Conservation (phyloP, 2,329 filamentous ascomycete genomes). For the Alternaria sp. region DNA sequence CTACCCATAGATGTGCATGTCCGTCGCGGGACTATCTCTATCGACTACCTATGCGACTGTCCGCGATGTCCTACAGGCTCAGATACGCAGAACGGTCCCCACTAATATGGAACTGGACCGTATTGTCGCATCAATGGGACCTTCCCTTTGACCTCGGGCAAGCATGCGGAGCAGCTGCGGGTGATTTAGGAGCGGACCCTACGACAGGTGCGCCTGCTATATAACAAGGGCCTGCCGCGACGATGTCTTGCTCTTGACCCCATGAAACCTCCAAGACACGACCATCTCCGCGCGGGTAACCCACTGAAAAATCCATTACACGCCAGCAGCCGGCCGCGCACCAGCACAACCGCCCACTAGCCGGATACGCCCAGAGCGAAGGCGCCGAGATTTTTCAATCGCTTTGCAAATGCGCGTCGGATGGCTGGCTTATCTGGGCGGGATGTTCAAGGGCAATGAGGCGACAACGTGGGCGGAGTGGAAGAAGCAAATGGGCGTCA, state of each 20-base stretch:
- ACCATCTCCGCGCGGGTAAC: conserved; percentile 22
- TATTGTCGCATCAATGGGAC: conserved; percentile 3
- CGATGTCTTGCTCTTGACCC: conserved; percentile 15
- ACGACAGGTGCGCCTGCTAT: conserved; percentile 25
- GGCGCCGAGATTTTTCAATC: conserved; percentile 33
- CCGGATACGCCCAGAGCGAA: conserved; percentile 19
- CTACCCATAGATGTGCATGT: background rate
- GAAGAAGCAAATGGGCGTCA: conserved; percentile 28
- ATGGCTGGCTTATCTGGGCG: conserved; percentile 39
- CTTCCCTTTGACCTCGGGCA: conserved; percentile 30
- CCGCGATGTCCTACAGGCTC: background rate
- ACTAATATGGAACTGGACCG: conserved; percentile 5
- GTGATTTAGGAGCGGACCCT: conserved; percentile 31
- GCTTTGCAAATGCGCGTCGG: conserved; percentile 21
- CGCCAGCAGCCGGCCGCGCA: conserved; percentile 36
- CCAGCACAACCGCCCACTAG: conserved; percentile 18
- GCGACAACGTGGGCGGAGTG: conserved; percentile 31
- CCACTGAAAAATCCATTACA: conserved; percentile 20
- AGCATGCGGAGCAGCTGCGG: conserved; percentile 33
- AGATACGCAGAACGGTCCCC: background rate
- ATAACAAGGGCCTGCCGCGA: conserved; percentile 30
- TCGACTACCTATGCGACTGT: background rate
- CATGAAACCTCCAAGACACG: conserved; percentile 27
- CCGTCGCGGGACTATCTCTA: background rate
- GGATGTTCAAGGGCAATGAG: conserved; percentile 27